phyloP scores from a whole-genome alignment of 2,329 filamentous ascomycete genomes.

The Decorospora gaudefroyi region DNA sequence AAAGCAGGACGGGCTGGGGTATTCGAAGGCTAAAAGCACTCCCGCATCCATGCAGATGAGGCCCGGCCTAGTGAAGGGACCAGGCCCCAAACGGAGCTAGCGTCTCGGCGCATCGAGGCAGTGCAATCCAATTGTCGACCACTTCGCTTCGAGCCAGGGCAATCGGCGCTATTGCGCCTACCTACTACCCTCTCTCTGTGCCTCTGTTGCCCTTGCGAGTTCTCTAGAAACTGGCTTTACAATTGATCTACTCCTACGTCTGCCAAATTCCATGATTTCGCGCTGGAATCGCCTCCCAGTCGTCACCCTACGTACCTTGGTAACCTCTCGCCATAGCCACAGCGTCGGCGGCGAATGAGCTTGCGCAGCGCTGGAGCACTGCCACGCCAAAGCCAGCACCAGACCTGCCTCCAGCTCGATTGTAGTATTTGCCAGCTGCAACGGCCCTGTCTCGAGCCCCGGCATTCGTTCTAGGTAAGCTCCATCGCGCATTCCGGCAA shows the following conservation, averaged over 20 bases:
- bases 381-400: constrained; percentile 9
- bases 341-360: constrained; percentile 11
- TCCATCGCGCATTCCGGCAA: constrained; percentile 4
- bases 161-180: no score
- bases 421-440: constrained; percentile 2
- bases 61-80: no score
- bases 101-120: no score
- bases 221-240: no score
- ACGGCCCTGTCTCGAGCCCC: constrained; percentile 4
- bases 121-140: no score
- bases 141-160: no score
- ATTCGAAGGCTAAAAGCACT: constrained; percentile 2
- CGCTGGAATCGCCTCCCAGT: background rate
- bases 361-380: constrained; percentile 13
- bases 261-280: no score
- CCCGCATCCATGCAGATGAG: constrained; percentile 9
- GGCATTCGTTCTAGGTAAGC: constrained; percentile 7
- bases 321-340: constrained; percentile 6
- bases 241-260: no score
- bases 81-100: no score
- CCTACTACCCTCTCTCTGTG: no score
- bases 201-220: no score
- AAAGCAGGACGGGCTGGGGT: no score
- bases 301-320: background rate
- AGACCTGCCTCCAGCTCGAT: constrained; percentile 5